These are phyloP conservation scores for Tuber magnatum DNA, from an alignment of 495 filamentous ascomycete species.

Conservation along the genomic window DNA sequence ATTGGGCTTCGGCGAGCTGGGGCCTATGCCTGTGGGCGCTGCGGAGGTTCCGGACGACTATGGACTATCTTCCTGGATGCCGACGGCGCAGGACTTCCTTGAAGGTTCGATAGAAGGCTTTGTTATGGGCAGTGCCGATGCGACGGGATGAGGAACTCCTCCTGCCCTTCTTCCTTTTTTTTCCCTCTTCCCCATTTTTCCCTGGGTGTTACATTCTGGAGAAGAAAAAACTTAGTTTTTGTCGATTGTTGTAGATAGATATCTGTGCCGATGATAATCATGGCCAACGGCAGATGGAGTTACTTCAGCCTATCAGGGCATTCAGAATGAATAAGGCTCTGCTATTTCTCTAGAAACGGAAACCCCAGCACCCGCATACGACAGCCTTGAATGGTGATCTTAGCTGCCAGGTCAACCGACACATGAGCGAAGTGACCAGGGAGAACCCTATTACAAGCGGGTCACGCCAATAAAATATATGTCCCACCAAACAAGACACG, in stretches of 20 bases:
- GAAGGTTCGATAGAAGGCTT: background rate
- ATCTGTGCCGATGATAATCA: background rate
- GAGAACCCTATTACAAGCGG: background rate
- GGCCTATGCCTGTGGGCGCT: slow-evolving; percentile 1
- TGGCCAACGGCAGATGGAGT: background rate
- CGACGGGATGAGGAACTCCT: background rate
- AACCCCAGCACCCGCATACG: background rate
- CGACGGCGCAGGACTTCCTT: slow-evolving; percentile 1
- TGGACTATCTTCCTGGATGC: slow-evolving; percentile 14
- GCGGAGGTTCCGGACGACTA: slow-evolving; percentile 1
- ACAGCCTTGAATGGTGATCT: background rate
- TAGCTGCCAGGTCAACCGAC: background rate
- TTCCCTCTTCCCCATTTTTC: background rate
- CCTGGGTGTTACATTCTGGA: background rate
- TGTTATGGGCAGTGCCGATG: background rate
- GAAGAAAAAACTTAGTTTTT: background rate
- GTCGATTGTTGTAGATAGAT: background rate
- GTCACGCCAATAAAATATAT: background rate
- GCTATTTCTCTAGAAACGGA: background rate
- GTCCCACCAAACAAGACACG: background rate
- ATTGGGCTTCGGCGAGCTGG: slow-evolving; percentile 13
- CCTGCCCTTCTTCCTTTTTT: background rate
- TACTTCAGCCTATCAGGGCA: background rate
- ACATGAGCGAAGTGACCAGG: background rate
- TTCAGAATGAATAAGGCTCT: background rate